Conservation (phyloP, 2,329 filamentous ascomycete species). For the Aspergillus ruber region DNA sequence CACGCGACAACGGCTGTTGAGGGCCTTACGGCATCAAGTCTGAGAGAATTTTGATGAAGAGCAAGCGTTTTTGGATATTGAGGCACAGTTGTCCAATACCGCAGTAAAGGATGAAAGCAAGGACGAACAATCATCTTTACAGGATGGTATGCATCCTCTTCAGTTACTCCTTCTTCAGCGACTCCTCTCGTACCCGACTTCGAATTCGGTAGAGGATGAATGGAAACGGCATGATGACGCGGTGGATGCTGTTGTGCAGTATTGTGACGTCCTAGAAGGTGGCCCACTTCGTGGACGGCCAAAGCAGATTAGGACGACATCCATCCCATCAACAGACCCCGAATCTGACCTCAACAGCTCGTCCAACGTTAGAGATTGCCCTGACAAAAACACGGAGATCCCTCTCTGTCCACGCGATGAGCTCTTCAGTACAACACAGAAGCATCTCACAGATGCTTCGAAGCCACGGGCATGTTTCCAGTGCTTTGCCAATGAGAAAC, state of each 20-base stretch:
- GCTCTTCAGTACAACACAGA: neutral
- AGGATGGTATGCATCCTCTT: constrained; percentile 9
- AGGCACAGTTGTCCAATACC: constrained; percentile 12
- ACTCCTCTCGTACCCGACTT: constrained; percentile 13
- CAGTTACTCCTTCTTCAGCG: constrained; percentile 10
- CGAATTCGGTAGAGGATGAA: constrained; percentile 14
- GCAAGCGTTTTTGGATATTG: constrained; percentile 14
- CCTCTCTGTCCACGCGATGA: neutral
- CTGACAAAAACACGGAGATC: neutral
- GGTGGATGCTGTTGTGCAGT: constrained; percentile 8
- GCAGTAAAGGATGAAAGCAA: constrained; percentile 10
- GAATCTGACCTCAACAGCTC: neutral
- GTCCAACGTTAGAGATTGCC: neutral
- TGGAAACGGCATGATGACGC: constrained; percentile 13
- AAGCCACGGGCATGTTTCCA: neutral
- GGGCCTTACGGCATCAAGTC: constrained; percentile 8
- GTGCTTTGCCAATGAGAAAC: neutral
- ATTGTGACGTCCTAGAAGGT: constrained; percentile 13
- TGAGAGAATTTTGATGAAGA: constrained; percentile 15
- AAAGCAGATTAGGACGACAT: neutral
- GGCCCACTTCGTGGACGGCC: constrained; percentile 10
- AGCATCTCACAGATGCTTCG: neutral
- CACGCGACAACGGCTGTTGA: constrained; percentile 7
- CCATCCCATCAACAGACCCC: neutral
- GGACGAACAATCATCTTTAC: constrained; percentile 1